Evolutionary conservation across 768 basidiomycete genomes (phyloP).

Genomic region (Rhizopogon salebrosus): DNA sequence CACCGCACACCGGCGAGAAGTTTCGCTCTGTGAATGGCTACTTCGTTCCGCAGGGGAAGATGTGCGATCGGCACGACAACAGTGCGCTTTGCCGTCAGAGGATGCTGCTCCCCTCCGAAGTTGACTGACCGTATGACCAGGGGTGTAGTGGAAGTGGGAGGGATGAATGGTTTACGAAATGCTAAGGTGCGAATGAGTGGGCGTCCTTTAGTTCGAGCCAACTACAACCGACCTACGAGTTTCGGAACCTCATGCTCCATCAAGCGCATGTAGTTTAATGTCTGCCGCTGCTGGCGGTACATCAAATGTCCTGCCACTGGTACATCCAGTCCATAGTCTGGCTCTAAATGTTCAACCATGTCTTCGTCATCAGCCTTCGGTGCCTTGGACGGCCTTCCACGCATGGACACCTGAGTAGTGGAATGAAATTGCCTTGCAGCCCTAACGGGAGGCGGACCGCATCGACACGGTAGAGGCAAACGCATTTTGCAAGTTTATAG

Average conservation of each 20-base stretch:
- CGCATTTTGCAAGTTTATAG: slow-evolving; percentile 14
- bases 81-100: slow-evolving; percentile 62
- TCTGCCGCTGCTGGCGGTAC: slow-evolving; percentile 67
- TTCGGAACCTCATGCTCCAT: slow-evolving; percentile 88
- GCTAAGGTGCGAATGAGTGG: slow-evolving; percentile 40
- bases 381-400: slow-evolving; percentile 16
- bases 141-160: slow-evolving; percentile 53
- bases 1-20: slow-evolving; percentile 87
- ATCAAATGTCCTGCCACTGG: slow-evolving; percentile 67
- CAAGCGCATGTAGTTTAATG: slow-evolving; percentile 73
- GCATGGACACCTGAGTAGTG: slow-evolving; percentile 13
- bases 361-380: slow-evolving; percentile 37
- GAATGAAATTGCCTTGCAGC: slow-evolving; percentile 19
- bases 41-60: slow-evolving; percentile 59
- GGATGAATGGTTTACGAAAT: slow-evolving; percentile 75
- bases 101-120: slow-evolving; percentile 75
- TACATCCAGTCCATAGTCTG: slow-evolving; percentile 47
- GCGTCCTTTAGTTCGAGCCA: slow-evolving; percentile 1
- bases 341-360: slow-evolving; percentile 30
- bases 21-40: slow-evolving; percentile 78
- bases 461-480: slow-evolving; percentile 14
- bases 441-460: slow-evolving; percentile 5
- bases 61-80: slow-evolving; percentile 71
- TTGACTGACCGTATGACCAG: slow-evolving; percentile 70
- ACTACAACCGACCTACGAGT: slow-evolving; percentile 61